Evolutionary conservation across 1,284 basidiomycete species (phyloP).

Genomic region (Malassezia brasiliensis): DNA sequence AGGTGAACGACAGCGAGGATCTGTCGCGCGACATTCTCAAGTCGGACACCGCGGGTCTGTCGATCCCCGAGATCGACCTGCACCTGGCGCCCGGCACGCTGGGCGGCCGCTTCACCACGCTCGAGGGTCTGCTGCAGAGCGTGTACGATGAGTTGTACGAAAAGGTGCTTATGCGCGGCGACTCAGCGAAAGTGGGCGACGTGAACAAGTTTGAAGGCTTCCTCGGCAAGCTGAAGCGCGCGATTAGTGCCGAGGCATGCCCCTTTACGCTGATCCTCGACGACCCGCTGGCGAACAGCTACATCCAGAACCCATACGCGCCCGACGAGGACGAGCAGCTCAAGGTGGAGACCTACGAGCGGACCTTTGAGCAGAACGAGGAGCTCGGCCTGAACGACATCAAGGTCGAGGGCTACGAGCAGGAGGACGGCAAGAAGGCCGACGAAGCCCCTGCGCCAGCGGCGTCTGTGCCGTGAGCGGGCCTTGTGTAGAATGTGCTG

Average conservation of each 20-base stretch:
- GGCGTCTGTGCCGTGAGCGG: no score
- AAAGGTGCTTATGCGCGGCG: slow-evolving; percentile 73
- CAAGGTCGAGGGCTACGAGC: slow-evolving; percentile 55
- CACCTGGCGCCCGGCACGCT: slow-evolving; percentile 84
- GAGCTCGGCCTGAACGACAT: slow-evolving; percentile 94
- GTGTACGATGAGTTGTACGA: slow-evolving; percentile 88
- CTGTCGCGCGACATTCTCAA: slow-evolving; percentile 78
- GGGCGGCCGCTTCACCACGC: slow-evolving; percentile 94
- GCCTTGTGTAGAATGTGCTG: no score
- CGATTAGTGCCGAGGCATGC: slow-evolving; percentile 32
- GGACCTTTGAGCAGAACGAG: slow-evolving; percentile 85
- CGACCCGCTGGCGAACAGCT: slow-evolving; percentile 89
- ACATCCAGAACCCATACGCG: slow-evolving; percentile 77
- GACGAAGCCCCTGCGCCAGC: background rate
- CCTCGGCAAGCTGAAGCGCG: slow-evolving; percentile 58
- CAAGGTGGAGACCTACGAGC: slow-evolving; percentile 63
- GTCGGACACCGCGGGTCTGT: slow-evolving; percentile 64
- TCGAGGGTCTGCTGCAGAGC: slow-evolving; percentile 89
- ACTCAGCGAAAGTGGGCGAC: slow-evolving; percentile 51
- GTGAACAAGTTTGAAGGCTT: slow-evolving; percentile 53
- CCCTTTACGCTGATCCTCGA: slow-evolving; percentile 73
- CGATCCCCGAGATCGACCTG: slow-evolving; percentile 90
- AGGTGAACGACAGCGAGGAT: slow-evolving; percentile 86
- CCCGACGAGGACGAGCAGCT: slow-evolving; percentile 53
- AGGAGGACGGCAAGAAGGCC: slow-evolving; percentile 39